These are phyloP conservation scores for Malassezia nana DNA, from an alignment of 1,284 basidiomycete genomes.

Conservation along the genomic window DNA sequence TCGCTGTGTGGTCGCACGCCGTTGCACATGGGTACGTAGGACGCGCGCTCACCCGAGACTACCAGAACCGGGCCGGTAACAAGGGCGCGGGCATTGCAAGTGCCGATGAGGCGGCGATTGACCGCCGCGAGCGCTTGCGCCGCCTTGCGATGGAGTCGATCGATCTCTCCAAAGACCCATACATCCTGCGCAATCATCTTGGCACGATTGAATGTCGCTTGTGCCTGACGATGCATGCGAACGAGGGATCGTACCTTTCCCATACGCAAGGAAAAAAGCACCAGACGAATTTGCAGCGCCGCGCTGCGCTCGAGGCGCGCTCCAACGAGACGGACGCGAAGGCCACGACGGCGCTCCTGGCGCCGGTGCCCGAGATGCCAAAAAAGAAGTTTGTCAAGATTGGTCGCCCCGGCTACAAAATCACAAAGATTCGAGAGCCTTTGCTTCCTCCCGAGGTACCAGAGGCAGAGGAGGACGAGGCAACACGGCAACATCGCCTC, in stretches of 20 bases:
- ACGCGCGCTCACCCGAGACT: slow-evolving; percentile 27
- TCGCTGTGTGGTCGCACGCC: background rate
- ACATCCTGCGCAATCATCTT: slow-evolving; percentile 95
- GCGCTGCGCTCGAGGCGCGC: slow-evolving; percentile 77
- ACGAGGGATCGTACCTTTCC: slow-evolving; percentile 96
- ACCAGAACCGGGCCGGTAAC: slow-evolving; percentile 47
- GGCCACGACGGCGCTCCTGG: slow-evolving; percentile 55
- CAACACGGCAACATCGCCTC: background rate
- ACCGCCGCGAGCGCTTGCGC: slow-evolving; percentile 81
- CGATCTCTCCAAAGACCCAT: slow-evolving; percentile 63
- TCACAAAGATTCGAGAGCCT: slow-evolving; percentile 71
- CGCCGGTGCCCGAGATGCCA: slow-evolving; percentile 22
- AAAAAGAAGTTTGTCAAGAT: slow-evolving; percentile 74
- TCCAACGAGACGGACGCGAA: slow-evolving; percentile 56
- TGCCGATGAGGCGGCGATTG: slow-evolving; percentile 84
- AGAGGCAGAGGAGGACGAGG: slow-evolving; percentile 10
- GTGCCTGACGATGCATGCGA: slow-evolving; percentile 93
- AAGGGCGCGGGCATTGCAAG: slow-evolving; percentile 55
- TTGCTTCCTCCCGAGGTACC: slow-evolving; percentile 7
- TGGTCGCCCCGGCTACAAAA: slow-evolving; percentile 83
- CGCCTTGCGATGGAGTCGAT: slow-evolving; percentile 61
- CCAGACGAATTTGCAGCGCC: slow-evolving; percentile 90
- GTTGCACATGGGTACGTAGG: background rate
- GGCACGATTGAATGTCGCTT: slow-evolving; percentile 94
- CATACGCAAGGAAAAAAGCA: slow-evolving; percentile 99